These are phyloP conservation scores for Trichocladium antarcticum DNA, from an alignment of 495 filamentous ascomycete genomes.

Conservation along the genomic window DNA sequence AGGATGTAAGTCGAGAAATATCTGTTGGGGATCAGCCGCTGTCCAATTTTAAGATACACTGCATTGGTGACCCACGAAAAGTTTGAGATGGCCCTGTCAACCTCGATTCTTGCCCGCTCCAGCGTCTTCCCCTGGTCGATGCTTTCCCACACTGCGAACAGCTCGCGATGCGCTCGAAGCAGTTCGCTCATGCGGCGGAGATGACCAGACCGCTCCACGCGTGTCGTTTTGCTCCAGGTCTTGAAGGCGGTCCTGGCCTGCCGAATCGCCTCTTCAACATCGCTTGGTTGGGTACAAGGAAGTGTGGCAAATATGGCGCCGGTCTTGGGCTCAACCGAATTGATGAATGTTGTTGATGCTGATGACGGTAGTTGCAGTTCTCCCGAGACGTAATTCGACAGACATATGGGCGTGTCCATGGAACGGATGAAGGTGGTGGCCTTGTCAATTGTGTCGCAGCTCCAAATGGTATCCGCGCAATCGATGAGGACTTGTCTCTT, in stretches of 20 bases:
- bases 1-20: constrained; percentile 25
- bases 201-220: constrained; percentile 12
- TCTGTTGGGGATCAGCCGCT: background rate
- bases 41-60: background rate
- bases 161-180: constrained; percentile 15
- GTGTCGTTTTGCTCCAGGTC: constrained; percentile 19
- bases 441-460: constrained; percentile 14
- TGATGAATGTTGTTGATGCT: background rate
- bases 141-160: constrained; percentile 26
- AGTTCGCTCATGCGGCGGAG: constrained; percentile 17
- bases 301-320: constrained; percentile 11
- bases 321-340: constrained; percentile 19
- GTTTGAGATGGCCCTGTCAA: constrained; percentile 20
- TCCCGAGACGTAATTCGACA: constrained; percentile 14
- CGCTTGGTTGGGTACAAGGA: constrained; percentile 7
- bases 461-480: constrained; percentile 5
- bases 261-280: constrained; percentile 12
- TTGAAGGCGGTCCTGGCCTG: constrained; percentile 16
- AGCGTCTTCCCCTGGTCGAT: constrained; percentile 24
- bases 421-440: constrained; percentile 2
- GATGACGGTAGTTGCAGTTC: constrained; percentile 1
- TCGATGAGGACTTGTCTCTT: background rate
- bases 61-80: constrained; percentile 14
- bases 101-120: constrained; percentile 18
- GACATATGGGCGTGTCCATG: background rate